Percentiles rank a stretch among this genome's conserved stretches.
Evolutionary conservation across 768 basidiomycete species (phyloP).

Genomic region (Trametes gibbosa): DNA sequence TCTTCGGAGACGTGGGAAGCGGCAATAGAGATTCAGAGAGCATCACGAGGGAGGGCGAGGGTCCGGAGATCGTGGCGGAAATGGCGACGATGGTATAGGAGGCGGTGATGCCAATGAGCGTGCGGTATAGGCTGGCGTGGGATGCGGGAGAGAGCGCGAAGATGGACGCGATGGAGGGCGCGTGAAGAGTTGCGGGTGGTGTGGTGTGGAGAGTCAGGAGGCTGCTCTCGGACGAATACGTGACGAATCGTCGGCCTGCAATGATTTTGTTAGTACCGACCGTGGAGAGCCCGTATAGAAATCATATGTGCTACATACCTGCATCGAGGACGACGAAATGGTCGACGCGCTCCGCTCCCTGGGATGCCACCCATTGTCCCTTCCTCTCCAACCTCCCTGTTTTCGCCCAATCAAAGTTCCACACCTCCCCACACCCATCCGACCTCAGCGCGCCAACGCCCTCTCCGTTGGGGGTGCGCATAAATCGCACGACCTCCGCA

Average conservation of each 20-base stretch:
- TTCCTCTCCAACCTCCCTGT: constrained; percentile 43
- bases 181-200: constrained; percentile 38
- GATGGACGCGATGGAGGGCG: constrained; percentile 56
- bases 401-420: constrained; percentile 49
- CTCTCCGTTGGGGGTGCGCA: constrained; percentile 76
- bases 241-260: constrained; percentile 53
- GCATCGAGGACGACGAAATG: constrained; percentile 67
- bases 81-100: constrained; percentile 60
- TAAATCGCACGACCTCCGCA: constrained; percentile 53
- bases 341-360: constrained; percentile 40
- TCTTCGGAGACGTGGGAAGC: constrained; percentile 38
- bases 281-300: too few species aligned
- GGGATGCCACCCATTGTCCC: constrained; percentile 41
- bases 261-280: not conserved
- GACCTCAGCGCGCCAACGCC: constrained; percentile 67
- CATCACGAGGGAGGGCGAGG: constrained; percentile 39
- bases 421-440: constrained; percentile 59
- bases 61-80: constrained; percentile 32
- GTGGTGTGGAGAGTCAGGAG: constrained; percentile 53
- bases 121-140: constrained; percentile 40
- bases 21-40: constrained; percentile 54
- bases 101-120: constrained; percentile 63
- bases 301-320: constrained; percentile 41
- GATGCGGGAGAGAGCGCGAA: constrained; percentile 47
- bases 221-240: constrained; percentile 50